These are phyloP conservation scores for Globisporangium canariense DNA, from an alignment of 352 stramenopile genomes.

Conservation along the genomic window DNA sequence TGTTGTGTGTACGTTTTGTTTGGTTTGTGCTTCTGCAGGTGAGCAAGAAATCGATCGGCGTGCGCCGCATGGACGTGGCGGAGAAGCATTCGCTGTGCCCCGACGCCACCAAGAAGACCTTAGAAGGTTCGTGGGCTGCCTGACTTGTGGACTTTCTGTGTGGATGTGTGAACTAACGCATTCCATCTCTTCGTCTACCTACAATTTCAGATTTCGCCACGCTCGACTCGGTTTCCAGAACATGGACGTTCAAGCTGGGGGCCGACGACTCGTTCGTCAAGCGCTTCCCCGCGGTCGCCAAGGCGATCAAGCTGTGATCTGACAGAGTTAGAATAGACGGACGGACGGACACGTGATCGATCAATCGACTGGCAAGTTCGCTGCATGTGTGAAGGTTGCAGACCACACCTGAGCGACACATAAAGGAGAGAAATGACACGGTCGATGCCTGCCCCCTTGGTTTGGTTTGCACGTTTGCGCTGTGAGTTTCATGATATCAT, in stretches of 20 bases:
- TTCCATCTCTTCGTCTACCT: not conserved
- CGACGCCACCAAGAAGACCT: constrained; percentile 40
- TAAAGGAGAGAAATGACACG: not conserved
- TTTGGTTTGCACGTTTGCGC: not conserved
- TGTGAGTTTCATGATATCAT: not conserved
- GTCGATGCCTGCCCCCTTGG: not conserved
- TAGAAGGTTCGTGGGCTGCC: constrained; percentile 27
- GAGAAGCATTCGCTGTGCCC: constrained; percentile 39
- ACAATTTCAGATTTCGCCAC: constrained; percentile 36
- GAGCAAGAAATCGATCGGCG: constrained; percentile 28
- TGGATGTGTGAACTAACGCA: not conserved
- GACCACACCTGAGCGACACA: not conserved
- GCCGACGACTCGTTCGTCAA: constrained; percentile 50
- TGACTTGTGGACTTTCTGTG: not conserved
- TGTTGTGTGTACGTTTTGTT: not conserved
- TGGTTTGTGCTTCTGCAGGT: constrained; percentile 20
- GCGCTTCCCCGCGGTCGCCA: constrained; percentile 43
- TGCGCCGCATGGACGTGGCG: constrained; percentile 46
- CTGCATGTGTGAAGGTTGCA: not conserved
- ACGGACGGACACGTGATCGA: not conserved
- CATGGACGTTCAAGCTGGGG: constrained; percentile 47
- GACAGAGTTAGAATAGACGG: constrained; percentile 2
- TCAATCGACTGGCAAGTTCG: not conserved
- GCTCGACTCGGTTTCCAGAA: constrained; percentile 40
- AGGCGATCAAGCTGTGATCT: constrained; percentile 44